phyloP scores from a whole-genome alignment of 805 yeast genomes.

The Ogataea parapolymorpha region DNA sequence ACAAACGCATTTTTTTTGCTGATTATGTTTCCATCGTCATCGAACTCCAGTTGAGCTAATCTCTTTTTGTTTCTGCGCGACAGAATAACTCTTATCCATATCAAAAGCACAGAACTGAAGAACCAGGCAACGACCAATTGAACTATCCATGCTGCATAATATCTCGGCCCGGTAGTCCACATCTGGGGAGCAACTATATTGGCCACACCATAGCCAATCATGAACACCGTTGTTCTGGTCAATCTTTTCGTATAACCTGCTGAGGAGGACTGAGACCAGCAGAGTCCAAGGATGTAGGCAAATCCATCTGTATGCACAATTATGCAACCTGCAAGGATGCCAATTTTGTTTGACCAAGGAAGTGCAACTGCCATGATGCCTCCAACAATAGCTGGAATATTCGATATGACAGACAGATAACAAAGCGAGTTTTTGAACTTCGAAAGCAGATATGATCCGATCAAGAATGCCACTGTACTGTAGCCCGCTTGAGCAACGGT shows the following conservation, averaged over 20 bases:
- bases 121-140: background rate
- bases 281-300: background rate
- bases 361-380: background rate
- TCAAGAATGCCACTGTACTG: background rate
- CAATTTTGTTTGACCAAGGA: background rate
- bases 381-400: background rate
- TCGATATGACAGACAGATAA: background rate
- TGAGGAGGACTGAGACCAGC: background rate
- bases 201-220: background rate
- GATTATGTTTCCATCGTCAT: background rate
- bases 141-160: background rate
- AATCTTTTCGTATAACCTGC: background rate
- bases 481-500: background rate
- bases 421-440: background rate
- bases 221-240: background rate
- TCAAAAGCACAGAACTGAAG: background rate
- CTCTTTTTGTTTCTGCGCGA: background rate
- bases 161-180: background rate
- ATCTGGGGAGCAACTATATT: background rate
- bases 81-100: background rate
- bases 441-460: background rate
- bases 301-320: background rate
- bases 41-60: background rate
- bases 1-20: background rate
- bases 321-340: background rate